These are phyloP conservation scores for Fusarium domesticum DNA, from an alignment of 2,329 filamentous ascomycete species.

Conservation along the genomic window DNA sequence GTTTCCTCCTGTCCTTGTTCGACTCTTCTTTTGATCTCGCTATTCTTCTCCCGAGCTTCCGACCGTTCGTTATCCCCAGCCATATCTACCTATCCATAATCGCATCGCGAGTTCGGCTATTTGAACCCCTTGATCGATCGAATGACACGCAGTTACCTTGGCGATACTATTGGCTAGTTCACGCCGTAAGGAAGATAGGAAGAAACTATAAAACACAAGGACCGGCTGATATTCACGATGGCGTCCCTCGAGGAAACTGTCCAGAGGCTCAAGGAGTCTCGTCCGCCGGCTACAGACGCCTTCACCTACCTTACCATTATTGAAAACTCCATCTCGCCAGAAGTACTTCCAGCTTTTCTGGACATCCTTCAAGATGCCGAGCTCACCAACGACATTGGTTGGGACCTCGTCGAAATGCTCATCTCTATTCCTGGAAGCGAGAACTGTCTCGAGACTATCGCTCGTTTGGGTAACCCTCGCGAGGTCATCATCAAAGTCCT, in stretches of 20 bases:
- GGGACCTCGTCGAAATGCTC: slow-evolving; percentile 77
- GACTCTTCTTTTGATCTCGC: no score
- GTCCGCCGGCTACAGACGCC: slow-evolving; percentile 57
- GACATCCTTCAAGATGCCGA: slow-evolving; percentile 65
- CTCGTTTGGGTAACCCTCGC: slow-evolving; percentile 72
- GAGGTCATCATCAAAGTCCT: slow-evolving; percentile 80
- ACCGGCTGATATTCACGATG: slow-evolving; percentile 21
- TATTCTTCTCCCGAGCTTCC: no score
- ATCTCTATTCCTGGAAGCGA: slow-evolving; percentile 66
- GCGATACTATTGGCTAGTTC: no score
- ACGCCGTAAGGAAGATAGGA: neutral
- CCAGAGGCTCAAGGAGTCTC: slow-evolving; percentile 46
- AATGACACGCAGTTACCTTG: no score
- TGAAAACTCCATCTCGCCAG: slow-evolving; percentile 67
- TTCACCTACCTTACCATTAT: slow-evolving; percentile 78
- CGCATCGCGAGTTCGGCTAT: no score
- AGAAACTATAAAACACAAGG: neutral
- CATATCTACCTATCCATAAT: no score
- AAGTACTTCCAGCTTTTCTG: slow-evolving; percentile 65
- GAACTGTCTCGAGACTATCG: slow-evolving; percentile 69
- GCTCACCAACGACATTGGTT: slow-evolving; percentile 74
- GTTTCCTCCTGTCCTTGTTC: no score
- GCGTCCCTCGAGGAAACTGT: slow-evolving; percentile 40
- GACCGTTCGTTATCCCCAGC: no score
- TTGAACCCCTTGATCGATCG: no score